These are phyloP conservation scores for Multifurca ochricompacta DNA, from an alignment of 768 basidiomycete genomes.

Conservation along the genomic window DNA sequence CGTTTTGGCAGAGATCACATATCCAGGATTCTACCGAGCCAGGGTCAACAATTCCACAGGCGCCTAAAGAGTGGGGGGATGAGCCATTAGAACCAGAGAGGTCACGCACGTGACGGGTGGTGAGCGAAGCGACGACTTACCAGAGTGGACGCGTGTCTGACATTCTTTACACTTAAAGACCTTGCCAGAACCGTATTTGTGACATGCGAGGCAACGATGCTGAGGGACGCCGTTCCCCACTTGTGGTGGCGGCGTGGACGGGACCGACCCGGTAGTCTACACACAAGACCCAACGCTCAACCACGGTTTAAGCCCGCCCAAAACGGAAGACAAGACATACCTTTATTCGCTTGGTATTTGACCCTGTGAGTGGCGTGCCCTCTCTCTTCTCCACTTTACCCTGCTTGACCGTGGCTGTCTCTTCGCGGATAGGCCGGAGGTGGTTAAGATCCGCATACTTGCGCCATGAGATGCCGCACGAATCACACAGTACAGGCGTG, in stretches of 20 bases:
- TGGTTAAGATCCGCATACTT: conserved; percentile 87
- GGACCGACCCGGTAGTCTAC: conserved; percentile 39
- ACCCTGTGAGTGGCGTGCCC: conserved; percentile 48
- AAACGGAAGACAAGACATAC: conserved; percentile 27
- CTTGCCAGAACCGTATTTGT: conserved; percentile 68
- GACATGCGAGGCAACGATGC: conserved; percentile 67
- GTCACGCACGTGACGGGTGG: background rate
- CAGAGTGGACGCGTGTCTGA: conserved; percentile 70
- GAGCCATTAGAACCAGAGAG: background rate
- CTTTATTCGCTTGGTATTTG: conserved; percentile 57
- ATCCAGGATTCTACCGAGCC: conserved; percentile 64
- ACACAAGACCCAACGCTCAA: background rate
- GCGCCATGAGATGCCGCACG: conserved; percentile 81
- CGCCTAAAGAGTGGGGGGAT: conserved; percentile 36
- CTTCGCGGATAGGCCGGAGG: conserved; percentile 60
- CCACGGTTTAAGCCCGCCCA: background rate
- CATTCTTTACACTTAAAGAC: conserved; percentile 81
- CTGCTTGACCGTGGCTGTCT: conserved; percentile 38
- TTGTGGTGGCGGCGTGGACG: conserved; percentile 59
- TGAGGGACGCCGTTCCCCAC: conserved; percentile 37
- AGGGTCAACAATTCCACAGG: conserved; percentile 62
- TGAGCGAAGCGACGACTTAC: conserved; percentile 33
- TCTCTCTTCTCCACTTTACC: conserved; percentile 44
- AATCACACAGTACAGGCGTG: conserved; percentile 73
- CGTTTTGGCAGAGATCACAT: conserved; percentile 84